Evolutionary conservation across 495 filamentous ascomycete species (phyloP).

Genomic region (Lasiosphaeria hispida): DNA sequence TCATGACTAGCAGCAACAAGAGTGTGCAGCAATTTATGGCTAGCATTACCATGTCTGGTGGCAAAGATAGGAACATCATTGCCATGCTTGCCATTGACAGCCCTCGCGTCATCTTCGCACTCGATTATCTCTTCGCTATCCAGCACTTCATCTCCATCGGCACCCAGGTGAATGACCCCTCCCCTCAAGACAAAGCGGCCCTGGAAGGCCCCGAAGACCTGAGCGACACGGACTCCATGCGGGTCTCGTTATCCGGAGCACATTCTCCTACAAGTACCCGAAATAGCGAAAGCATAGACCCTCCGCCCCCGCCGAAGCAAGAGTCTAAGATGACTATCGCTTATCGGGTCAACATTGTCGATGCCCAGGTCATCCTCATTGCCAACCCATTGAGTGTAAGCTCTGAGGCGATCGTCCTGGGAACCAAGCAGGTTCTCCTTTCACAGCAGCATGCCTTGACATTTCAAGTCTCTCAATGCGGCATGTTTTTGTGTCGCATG

Average conservation of each 20-base stretch:
- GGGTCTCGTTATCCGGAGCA: conserved; percentile 32
- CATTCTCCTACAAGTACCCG: conserved; percentile 27
- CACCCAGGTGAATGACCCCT: conserved; percentile 57
- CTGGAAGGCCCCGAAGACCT: conserved; percentile 57
- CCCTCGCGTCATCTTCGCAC: conserved; percentile 86
- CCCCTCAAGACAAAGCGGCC: conserved; percentile 54
- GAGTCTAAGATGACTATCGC: conserved; percentile 67
- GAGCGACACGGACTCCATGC: conserved; percentile 55
- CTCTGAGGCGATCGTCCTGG: conserved; percentile 93
- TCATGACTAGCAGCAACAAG: conserved; percentile 95
- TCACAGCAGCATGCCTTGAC: conserved; percentile 94
- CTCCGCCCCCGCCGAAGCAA: conserved; percentile 22
- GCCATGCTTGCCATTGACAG: conserved; percentile 95
- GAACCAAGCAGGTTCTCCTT: conserved; percentile 88
- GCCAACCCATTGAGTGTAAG: conserved; percentile 85
- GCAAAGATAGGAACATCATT: conserved; percentile 77
- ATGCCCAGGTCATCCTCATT: conserved; percentile 92
- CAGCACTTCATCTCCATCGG: conserved; percentile 74
- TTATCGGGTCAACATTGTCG: conserved; percentile 89
- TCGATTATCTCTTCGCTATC: conserved; percentile 92
- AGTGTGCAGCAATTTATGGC: conserved; percentile 98
- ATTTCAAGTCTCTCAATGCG: conserved; percentile 85
- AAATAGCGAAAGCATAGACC: background rate
- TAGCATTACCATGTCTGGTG: conserved; percentile 87
- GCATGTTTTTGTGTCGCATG: conserved; percentile 99